Evolutionary conservation across 139 green algal species (phyloP), one percentile per base, ranked within the genome.

Genomic region (Chlamydomonas eustigma): DNA sequence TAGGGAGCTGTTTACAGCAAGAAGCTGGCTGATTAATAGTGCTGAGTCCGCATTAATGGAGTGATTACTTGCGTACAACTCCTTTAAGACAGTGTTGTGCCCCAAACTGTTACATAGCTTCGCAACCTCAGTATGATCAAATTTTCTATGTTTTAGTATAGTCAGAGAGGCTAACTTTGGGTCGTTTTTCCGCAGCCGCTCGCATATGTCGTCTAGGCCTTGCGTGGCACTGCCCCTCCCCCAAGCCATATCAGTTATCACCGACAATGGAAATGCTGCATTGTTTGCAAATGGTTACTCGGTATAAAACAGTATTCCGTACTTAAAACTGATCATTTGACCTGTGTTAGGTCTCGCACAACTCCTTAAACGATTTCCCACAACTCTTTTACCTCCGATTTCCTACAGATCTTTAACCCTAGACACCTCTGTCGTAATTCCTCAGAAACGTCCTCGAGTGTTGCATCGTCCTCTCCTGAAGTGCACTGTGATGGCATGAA

Each of bases 61-160:
- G 44, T 87, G 82, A 34, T 64, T 81, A 50, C 31, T 73, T 6
- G 65, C 76, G 36, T 74, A 84, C 0, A 87, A 68, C 68, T 87
- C 82, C n/a, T 39, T 68, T 1, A 87, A 76, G 66, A 34, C 24
- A 0, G 73, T 84, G 73, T 87, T 87, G 24, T 2, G 0, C 4
- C 25, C 5, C 64, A 87, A 50, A 1, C 76, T 78, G 0, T 32
- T 33, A 36, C 58, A 64, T 0, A 87, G 64, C 28, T 50, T 24
- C 25, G 32, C 37, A 39, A 78, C 67, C 0, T 78, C 77, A 3
- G 37, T 32, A 2, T 78, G 52, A 50, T 71, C 51, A 4, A 86
- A 71, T 28, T 77, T 69, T 31, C 81, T 44, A 6, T 83, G 76
- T 1, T 77, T 75, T 0, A 86, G 44, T 1, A 86, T 79, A 0